A percentile compares a stretch with the other conserved stretches of the same genome.
Evolutionary conservation across 805 yeast genomes (phyloP).

Genomic region (Candida sakaeoensis): DNA sequence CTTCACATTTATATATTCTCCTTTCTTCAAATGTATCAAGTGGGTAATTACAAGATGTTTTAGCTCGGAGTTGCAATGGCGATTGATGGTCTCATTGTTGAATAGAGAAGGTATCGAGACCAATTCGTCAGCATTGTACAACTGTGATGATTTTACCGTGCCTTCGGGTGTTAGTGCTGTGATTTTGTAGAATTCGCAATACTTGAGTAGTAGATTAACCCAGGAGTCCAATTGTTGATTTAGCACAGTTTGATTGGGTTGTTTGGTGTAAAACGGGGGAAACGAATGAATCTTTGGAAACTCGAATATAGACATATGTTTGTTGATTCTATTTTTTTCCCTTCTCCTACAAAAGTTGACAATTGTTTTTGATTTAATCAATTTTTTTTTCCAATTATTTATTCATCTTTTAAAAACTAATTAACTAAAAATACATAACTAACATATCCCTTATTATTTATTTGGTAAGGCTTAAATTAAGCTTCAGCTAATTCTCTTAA

Average conservation of each 20-base stretch:
- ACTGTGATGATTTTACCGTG: constrained; percentile 24
- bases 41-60: constrained; percentile 51
- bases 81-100: constrained; percentile 46
- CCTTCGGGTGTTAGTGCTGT: constrained; percentile 28
- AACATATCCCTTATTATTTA: neutral
- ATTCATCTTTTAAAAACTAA: neutral
- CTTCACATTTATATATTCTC: constrained; percentile 49
- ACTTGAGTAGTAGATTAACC: constrained; percentile 60
- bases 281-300: constrained; percentile 51
- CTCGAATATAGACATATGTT: constrained; percentile 17
- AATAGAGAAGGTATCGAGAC: constrained; percentile 40
- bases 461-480: constrained; percentile 52
- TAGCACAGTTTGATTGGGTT: constrained; percentile 77
- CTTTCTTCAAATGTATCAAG: constrained; percentile 55
- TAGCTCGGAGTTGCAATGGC: constrained; percentile 54
- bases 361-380: too few species aligned
- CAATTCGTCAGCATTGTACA: constrained; percentile 14
- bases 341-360: neutral
- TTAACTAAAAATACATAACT: neutral
- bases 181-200: constrained; percentile 52
- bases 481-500: constrained; percentile 99
- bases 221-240: constrained; percentile 77
- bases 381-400: too few species aligned
- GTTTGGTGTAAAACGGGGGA: constrained; percentile 91
- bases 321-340: neutral